These are phyloP conservation scores for Exophiala alcalophila DNA, from an alignment of 2,329 filamentous ascomycete species.

Conservation along the genomic window DNA sequence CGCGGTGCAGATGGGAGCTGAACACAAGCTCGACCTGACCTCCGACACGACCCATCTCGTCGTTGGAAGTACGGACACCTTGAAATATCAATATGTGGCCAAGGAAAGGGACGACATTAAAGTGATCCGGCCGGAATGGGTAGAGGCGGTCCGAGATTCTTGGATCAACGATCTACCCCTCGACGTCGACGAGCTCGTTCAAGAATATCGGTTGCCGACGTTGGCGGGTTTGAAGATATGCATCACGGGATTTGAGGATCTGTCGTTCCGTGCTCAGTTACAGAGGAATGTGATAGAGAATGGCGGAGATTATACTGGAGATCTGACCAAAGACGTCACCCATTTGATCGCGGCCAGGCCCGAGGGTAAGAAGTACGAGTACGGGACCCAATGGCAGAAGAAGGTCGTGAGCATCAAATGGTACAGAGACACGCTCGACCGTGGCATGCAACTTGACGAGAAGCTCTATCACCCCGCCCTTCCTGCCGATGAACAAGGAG, in stretches of 20 bases:
- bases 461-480: constrained; percentile 74
- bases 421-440: constrained; percentile 76
- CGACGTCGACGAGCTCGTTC: constrained; percentile 68
- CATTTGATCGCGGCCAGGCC: constrained; percentile 80
- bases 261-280: constrained; percentile 65
- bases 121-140: constrained; percentile 77
- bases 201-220: constrained; percentile 46
- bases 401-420: constrained; percentile 78
- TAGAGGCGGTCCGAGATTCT: constrained; percentile 71
- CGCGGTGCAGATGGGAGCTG: constrained; percentile 77
- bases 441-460: constrained; percentile 90
- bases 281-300: constrained; percentile 64
- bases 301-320: constrained; percentile 81
- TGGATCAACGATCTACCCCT: constrained; percentile 80
- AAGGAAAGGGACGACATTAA: constrained; percentile 81
- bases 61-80: constrained; percentile 81
- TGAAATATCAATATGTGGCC: constrained; percentile 94
- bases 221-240: constrained; percentile 59
- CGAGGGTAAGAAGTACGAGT: constrained; percentile 84
- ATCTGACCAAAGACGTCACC: constrained; percentile 80
- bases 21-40: constrained; percentile 88
- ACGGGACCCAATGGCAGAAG: constrained; percentile 79
- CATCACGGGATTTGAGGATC: constrained; percentile 67
- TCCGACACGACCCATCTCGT: constrained; percentile 92
- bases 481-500: constrained; percentile 67